Percentiles rank a stretch among this genome's conserved stretches.
These are phyloP conservation scores for Aspergillus baeticus DNA, from an alignment of 495 filamentous ascomycete species.

Conservation along the genomic window DNA sequence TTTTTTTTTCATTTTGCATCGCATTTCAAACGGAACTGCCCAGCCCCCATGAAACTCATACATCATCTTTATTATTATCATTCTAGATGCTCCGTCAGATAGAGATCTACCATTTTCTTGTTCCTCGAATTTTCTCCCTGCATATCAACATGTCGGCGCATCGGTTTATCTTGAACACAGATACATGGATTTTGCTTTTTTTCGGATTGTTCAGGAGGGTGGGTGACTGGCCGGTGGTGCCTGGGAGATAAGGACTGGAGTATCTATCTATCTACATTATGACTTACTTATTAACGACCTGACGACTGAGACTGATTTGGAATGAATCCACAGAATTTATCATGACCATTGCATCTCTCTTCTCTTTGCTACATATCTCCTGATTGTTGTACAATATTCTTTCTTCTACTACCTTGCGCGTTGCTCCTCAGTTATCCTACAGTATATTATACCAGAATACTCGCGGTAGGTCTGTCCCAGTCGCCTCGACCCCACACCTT, in stretches of 20 bases:
- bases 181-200: not conserved
- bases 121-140: not conserved
- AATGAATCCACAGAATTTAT: not conserved
- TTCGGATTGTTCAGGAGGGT: not conserved
- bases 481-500: too few relatives aligned
- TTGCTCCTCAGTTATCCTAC: too few relatives aligned
- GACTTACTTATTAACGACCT: slow-evolving; percentile 1
- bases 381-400: too few relatives aligned
- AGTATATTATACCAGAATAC: too few relatives aligned
- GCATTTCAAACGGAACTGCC: not conserved
- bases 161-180: not conserved
- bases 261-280: not conserved
- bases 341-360: not conserved
- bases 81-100: slow-evolving; percentile 9
- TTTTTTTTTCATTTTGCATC: not conserved
- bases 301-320: not conserved
- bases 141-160: not conserved
- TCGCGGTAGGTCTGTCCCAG: too few relatives aligned
- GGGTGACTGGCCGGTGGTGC: not conserved
- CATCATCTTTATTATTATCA: not conserved
- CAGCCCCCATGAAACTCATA: too few relatives aligned
- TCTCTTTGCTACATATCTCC: too few relatives aligned
- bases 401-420: too few relatives aligned
- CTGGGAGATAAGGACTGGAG: not conserved
- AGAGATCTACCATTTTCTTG: slow-evolving; percentile 4